Percentiles rank a stretch among this genome's conserved stretches.
phyloP scores from a whole-genome alignment of 73 alveolate species.

The Tetrahymena elliotti region DNA sequence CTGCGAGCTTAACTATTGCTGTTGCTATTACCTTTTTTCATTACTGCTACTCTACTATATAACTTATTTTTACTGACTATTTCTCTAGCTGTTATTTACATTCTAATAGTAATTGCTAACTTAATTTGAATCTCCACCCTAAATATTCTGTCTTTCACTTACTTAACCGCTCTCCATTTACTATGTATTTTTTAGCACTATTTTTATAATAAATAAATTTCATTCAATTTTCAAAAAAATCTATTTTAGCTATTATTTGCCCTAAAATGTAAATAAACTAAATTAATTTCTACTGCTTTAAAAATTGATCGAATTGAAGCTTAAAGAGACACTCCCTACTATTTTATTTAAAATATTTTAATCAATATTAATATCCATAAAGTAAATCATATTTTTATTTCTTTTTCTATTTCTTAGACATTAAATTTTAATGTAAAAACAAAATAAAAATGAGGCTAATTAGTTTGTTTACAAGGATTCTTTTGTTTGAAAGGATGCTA shows the following conservation, averaged over 20 bases:
- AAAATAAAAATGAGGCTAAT: too few species aligned
- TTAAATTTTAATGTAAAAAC: too few species aligned
- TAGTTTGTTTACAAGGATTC: neutral
- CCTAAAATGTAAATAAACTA: neutral
- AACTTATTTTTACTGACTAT: neutral
- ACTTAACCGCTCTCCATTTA: neutral
- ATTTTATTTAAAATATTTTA: neutral
- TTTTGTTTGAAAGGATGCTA: neutral
- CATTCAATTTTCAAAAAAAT: neutral
- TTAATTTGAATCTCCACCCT: neutral
- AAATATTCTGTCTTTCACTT: neutral
- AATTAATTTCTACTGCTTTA: neutral
- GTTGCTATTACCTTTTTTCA: neutral
- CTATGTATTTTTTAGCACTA: neutral
- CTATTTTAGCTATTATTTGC: neutral
- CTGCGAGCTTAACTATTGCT: neutral
- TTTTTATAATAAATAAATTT: neutral
- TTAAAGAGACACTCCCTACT: neutral
- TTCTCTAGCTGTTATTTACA: neutral
- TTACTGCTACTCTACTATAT: neutral
- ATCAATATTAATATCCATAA: neutral
- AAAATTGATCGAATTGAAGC: neutral
- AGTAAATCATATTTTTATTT: too few species aligned
- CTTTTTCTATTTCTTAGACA: too few species aligned
- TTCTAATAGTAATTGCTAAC: neutral